phyloP scores from a whole-genome alignment of 768 basidiomycete genomes.

The Hericium alpestre region DNA sequence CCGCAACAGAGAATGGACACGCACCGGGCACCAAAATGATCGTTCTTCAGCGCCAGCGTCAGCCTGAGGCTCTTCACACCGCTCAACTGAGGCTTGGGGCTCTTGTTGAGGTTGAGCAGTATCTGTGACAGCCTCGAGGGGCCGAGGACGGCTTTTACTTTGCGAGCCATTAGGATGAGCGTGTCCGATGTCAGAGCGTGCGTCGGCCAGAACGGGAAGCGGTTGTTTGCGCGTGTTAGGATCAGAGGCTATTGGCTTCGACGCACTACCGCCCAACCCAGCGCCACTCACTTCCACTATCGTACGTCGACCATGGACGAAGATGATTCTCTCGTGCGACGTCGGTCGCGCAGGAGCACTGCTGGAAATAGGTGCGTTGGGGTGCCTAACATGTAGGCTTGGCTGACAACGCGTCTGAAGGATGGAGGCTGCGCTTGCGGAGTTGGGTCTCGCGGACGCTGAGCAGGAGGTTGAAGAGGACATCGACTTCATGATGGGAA shows the following conservation, averaged over 20 bases:
- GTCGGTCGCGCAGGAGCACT: slow-evolving; percentile 60
- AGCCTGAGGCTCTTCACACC: slow-evolving; percentile 44
- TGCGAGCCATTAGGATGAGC: slow-evolving; percentile 18
- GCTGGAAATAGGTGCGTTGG: slow-evolving; percentile 60
- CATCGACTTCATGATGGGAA: slow-evolving; percentile 54
- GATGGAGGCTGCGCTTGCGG: slow-evolving; percentile 71
- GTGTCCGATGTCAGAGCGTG: background rate
- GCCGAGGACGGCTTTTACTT: slow-evolving; percentile 22
- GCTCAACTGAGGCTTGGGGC: slow-evolving; percentile 39
- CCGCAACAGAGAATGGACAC: slow-evolving; percentile 9
- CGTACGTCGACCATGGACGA: slow-evolving; percentile 12
- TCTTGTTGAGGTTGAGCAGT: slow-evolving; percentile 37
- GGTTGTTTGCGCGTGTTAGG: background rate
- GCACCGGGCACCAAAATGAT: slow-evolving; percentile 69
- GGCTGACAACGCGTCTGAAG: slow-evolving; percentile 23
- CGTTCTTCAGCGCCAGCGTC: slow-evolving; percentile 49
- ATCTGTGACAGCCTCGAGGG: slow-evolving; percentile 48
- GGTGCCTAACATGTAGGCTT: slow-evolving; percentile 4
- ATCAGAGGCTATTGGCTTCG: background rate
- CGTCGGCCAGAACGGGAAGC: background rate
- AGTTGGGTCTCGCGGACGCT: slow-evolving; percentile 42
- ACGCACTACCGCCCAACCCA: background rate
- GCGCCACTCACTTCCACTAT: background rate
- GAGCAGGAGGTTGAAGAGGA: slow-evolving; percentile 62
- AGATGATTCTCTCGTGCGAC: slow-evolving; percentile 40